phyloP scores from a whole-genome alignment of 768 basidiomycete genomes.

The Russula dissimulans region DNA sequence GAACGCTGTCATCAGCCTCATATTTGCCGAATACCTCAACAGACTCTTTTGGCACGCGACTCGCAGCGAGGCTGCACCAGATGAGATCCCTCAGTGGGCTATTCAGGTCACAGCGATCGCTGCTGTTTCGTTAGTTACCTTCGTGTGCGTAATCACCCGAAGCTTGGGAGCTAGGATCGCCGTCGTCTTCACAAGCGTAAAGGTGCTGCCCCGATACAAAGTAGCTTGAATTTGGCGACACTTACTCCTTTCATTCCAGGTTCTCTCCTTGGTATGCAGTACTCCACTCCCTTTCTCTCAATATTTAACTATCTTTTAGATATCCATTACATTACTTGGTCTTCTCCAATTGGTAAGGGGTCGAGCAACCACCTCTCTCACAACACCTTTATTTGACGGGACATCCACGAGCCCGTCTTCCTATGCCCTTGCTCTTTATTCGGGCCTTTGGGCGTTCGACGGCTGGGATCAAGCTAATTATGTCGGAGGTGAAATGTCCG shows the following conservation, averaged over 20 bases:
- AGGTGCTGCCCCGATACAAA: slow-evolving; percentile 38
- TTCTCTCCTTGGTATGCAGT: slow-evolving; percentile 52
- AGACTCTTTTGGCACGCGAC: slow-evolving; percentile 75
- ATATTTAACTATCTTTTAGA: slow-evolving; percentile 31
- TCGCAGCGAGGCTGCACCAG: slow-evolving; percentile 60
- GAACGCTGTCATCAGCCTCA: slow-evolving; percentile 80
- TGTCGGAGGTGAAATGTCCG: slow-evolving; percentile 80
- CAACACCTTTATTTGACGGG: slow-evolving; percentile 56
- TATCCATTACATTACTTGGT: slow-evolving; percentile 69
- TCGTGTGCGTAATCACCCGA: slow-evolving; percentile 70
- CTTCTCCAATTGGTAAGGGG: slow-evolving; percentile 68
- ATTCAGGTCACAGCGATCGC: slow-evolving; percentile 77
- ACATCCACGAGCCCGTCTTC: slow-evolving; percentile 72
- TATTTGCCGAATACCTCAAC: slow-evolving; percentile 88
- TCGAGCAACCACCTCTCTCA: slow-evolving; percentile 58
- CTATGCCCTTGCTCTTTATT: slow-evolving; percentile 92
- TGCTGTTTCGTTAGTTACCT: slow-evolving; percentile 62
- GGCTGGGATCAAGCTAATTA: slow-evolving; percentile 95
- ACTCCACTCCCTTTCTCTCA: not conserved
- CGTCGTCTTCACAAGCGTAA: slow-evolving; percentile 81
- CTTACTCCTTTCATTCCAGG: slow-evolving; percentile 29
- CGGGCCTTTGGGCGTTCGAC: slow-evolving; percentile 91
- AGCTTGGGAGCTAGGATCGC: slow-evolving; percentile 74
- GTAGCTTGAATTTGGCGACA: not conserved
- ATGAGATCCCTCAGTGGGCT: slow-evolving; percentile 81